Conservation (phyloP, 116 monocot species). For the Cymodocea nodosa region DNA sequence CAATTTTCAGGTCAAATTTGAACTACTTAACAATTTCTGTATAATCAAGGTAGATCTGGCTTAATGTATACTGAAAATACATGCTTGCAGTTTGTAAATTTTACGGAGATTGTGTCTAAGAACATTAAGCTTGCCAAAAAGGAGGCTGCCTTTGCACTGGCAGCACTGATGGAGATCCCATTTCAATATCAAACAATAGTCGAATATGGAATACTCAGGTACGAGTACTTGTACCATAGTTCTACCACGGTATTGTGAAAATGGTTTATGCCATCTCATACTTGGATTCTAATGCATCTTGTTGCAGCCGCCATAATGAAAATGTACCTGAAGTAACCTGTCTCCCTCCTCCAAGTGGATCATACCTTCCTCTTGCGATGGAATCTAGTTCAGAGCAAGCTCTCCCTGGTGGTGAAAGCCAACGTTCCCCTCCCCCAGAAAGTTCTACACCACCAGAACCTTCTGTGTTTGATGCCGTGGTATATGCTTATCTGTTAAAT, state of each 20-base stretch:
- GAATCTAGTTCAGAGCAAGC: no score
- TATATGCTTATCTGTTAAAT: no score
- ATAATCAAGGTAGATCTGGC: neutral
- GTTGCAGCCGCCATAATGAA: neutral
- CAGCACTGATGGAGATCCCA: no score
- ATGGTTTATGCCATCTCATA: neutral
- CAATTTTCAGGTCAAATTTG: conserved; percentile 61
- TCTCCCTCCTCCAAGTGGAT: conserved; percentile 1
- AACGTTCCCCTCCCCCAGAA: no score
- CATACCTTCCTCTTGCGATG: no score
- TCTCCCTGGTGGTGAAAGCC: no score
- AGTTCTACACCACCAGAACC: no score
- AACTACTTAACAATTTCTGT: neutral
- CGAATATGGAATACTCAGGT: conserved; percentile 60
- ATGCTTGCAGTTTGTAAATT: conserved; percentile 69
- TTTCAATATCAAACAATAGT: no score
- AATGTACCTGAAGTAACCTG: neutral
- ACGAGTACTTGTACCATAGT: neutral
- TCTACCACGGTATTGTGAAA: neutral
- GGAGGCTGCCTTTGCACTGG: no score
- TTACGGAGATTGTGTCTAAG: conserved; percentile 48
- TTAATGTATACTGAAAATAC: neutral
- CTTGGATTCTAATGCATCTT: no score
- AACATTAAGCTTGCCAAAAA: conserved; percentile 21
- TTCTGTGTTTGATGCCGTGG: no score